A percentile compares a stretch with the other conserved stretches of the same genome.
Evolutionary conservation across 2,329 filamentous ascomycete species (phyloP).

Genomic region (Reticulascus tulasneorum): DNA sequence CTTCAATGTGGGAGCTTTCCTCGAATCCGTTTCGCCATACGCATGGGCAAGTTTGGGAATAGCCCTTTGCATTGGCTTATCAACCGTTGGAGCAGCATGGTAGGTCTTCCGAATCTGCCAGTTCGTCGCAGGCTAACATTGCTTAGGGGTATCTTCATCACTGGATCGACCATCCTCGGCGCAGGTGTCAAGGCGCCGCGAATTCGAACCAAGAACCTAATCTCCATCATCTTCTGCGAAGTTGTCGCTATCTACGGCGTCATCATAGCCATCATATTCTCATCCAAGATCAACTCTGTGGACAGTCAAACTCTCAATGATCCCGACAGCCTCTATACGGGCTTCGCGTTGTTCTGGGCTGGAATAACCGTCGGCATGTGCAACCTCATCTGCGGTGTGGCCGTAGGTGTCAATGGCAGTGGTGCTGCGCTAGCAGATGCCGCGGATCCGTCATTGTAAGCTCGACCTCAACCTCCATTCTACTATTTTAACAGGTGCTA

Average conservation of each 20-base stretch:
- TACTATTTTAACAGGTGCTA: slow-evolving; percentile 17
- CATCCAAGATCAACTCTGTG: slow-evolving; percentile 73
- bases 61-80: slow-evolving; percentile 89
- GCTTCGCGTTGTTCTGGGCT: slow-evolving; percentile 93
- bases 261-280: slow-evolving; percentile 99
- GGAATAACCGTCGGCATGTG: slow-evolving; percentile 92
- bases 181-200: slow-evolving; percentile 94
- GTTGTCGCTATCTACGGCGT: slow-evolving; percentile 99
- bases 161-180: slow-evolving; percentile 93
- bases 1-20: slow-evolving; percentile 95
- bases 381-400: slow-evolving; percentile 93
- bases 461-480: slow-evolving; percentile 17
- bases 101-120: slow-evolving; percentile 39
- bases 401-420: slow-evolving; percentile 96
- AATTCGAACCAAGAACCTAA: slow-evolving; percentile 98
- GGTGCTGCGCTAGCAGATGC: slow-evolving; percentile 95
- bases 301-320: slow-evolving; percentile 63
- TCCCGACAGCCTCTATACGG: slow-evolving; percentile 83
- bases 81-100: slow-evolving; percentile 97
- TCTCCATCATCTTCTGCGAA: slow-evolving; percentile 99
- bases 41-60: slow-evolving; percentile 91
- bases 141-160: slow-evolving; percentile 94
- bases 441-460: slow-evolving; percentile 83
- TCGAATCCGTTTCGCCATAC: slow-evolving; percentile 91
- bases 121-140: not conserved